Evolutionary conservation across 129 eudicot species (phyloP).

Genomic region (Oenanthe sinensis): DNA sequence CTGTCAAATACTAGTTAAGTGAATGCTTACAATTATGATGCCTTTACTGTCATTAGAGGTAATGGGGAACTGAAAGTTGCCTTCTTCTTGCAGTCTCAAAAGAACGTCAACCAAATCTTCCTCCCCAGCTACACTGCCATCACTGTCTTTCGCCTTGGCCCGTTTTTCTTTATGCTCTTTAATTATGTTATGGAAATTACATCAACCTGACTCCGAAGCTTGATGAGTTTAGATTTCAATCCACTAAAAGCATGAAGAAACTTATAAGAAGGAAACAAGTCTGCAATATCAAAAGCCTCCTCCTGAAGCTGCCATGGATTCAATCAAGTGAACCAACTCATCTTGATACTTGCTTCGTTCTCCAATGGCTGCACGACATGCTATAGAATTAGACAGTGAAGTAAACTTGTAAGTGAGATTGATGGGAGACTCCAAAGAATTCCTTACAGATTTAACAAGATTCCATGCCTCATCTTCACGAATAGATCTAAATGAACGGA

Average conservation of each 20-base stretch:
- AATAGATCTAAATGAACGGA: conserved; percentile 5
- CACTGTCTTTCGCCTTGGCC: background rate
- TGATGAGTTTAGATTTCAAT: background rate
- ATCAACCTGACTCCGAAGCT: background rate
- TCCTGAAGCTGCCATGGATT: background rate
- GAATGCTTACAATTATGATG: background rate
- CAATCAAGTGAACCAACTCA: conserved; percentile 10
- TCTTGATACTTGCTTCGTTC: conserved; percentile 8
- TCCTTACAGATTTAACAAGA: conserved; percentile 6
- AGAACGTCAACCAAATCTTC: conserved; percentile 19
- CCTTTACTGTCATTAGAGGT: conserved; percentile 12
- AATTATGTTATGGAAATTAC: conserved; percentile 4
- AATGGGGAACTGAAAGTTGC: conserved; percentile 11
- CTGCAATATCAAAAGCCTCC: conserved; percentile 9
- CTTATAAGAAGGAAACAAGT: conserved; percentile 10
- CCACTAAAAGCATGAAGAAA: conserved; percentile 13
- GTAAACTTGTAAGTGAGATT: background rate
- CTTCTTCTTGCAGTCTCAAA: conserved; percentile 11
- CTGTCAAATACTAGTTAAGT: background rate
- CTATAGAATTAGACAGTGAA: background rate
- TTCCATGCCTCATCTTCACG: conserved; percentile 6
- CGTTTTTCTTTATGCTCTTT: conserved; percentile 11
- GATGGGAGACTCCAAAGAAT: background rate
- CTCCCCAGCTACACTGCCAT: background rate
- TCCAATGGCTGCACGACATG: conserved; percentile 3